phyloP scores from a whole-genome alignment of 225 moss, liverwort and hornwort genomes.

The Takakia lepidozioides region DNA sequence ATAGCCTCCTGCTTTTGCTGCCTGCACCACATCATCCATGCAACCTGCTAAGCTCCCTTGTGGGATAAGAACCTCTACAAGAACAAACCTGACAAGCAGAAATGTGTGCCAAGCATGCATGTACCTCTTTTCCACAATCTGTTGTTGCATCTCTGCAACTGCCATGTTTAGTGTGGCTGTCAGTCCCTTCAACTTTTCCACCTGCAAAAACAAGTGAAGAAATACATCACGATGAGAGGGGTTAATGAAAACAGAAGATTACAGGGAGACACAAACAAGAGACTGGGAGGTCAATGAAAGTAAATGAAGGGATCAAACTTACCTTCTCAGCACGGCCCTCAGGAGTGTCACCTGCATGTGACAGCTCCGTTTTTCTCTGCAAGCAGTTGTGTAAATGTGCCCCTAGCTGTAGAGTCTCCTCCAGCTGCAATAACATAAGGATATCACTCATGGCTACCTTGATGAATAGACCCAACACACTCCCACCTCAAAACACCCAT shows the following conservation, averaged over 20 bases:
- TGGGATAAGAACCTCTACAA: too few species aligned
- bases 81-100: too few species aligned
- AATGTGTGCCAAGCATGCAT: too few species aligned
- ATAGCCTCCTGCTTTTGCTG: constrained; percentile 44
- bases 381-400: constrained; percentile 27
- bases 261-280: too few species aligned
- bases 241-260: too few species aligned
- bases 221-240: not conserved
- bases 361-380: constrained; percentile 22
- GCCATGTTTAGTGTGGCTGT: constrained; percentile 13
- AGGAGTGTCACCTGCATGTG: constrained; percentile 22
- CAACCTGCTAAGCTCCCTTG: not conserved
- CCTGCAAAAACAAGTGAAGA: constrained; percentile 9
- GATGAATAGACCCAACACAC: too few species aligned
- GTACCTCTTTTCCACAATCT: constrained; percentile 35
- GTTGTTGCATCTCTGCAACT: constrained; percentile 20
- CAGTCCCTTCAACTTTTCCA: constrained; percentile 32
- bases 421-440: constrained; percentile 8
- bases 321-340: constrained; percentile 39
- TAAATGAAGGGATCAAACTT: not conserved
- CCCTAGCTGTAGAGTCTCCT: constrained; percentile 26
- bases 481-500: not conserved
- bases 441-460: not conserved
- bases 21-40: constrained; percentile 11
- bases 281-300: too few species aligned